phyloP scores from a whole-genome alignment of 106 monocot species.

The Chionographis japonica region DNA sequence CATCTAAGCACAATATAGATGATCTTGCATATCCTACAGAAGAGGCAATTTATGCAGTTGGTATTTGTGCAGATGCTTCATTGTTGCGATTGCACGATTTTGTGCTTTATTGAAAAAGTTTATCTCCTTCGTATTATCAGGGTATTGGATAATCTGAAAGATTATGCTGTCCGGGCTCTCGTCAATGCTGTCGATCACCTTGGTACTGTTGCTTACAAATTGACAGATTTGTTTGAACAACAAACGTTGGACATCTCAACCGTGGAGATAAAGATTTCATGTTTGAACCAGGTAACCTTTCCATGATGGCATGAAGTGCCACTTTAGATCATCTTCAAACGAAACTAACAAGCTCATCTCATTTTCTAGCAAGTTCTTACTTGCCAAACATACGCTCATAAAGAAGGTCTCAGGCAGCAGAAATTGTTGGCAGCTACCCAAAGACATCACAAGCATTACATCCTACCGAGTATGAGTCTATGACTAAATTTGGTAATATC shows the following conservation, averaged over 20 bases:
- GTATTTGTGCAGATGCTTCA: no score
- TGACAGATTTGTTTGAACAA: slow-evolving; percentile 91
- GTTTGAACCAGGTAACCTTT: slow-evolving; percentile 76
- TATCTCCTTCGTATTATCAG: slow-evolving; percentile 23
- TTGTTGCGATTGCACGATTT: no score
- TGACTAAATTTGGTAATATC: background rate
- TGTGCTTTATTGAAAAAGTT: no score
- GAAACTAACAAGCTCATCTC: slow-evolving; percentile 7
- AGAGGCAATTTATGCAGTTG: no score
- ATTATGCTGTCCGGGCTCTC: slow-evolving; percentile 85
- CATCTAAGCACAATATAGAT: no score
- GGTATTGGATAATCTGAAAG: slow-evolving; percentile 92
- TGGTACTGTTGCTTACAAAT: slow-evolving; percentile 95
- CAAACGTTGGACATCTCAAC: slow-evolving; percentile 63
- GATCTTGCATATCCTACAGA: no score
- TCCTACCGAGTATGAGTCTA: slow-evolving; percentile 92
- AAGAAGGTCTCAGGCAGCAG: slow-evolving; percentile 77
- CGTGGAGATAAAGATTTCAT: slow-evolving; percentile 70
- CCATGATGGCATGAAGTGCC: background rate
- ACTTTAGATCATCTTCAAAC: background rate
- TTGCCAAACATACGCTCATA: slow-evolving; percentile 69
- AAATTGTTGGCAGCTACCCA: slow-evolving; percentile 33
- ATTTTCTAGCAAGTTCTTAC: slow-evolving; percentile 48
- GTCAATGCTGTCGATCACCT: slow-evolving; percentile 98
- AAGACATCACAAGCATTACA: slow-evolving; percentile 92